Evolutionary conservation across 2,329 filamentous ascomycete species (phyloP).

Genomic region (Aspergillus transmontanensis): DNA sequence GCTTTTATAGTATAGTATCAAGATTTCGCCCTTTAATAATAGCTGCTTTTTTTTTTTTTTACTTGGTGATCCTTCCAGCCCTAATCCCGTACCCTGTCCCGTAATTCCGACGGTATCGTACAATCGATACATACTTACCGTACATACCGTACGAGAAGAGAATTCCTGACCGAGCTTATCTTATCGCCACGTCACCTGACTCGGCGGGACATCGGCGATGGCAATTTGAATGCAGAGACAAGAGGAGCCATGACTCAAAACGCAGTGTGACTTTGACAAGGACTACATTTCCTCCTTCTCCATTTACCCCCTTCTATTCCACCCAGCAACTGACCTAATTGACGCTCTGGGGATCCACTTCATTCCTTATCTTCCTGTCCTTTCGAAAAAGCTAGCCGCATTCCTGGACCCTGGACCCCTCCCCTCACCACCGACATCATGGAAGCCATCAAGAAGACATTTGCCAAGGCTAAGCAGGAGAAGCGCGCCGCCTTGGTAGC

Average conservation of each 20-base stretch:
- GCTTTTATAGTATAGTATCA: conserved; percentile 2
- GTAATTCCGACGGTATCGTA: background rate
- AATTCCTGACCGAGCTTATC: conserved; percentile 16
- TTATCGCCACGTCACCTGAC: conserved; percentile 27
- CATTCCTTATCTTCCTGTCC: background rate
- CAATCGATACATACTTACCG: background rate
- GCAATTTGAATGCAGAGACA: background rate
- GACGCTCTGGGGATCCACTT: background rate
- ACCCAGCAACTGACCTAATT: background rate
- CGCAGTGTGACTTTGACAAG: background rate
- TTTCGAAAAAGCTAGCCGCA: background rate
- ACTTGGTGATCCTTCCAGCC: background rate
- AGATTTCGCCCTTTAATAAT: background rate
- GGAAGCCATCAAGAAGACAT: conserved; percentile 59
- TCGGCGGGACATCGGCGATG: conserved; percentile 6
- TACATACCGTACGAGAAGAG: background rate
- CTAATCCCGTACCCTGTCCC: background rate
- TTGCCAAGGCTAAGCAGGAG: conserved; percentile 60
- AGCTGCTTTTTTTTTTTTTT: background rate
- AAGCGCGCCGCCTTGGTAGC: conserved; percentile 81
- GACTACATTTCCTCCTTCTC: conserved; percentile 7
- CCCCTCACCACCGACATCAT: conserved; percentile 33
- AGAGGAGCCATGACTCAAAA: background rate
- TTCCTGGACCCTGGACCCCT: conserved; percentile 11
- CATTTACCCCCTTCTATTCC: background rate